phyloP scores from a whole-genome alignment of 495 filamentous ascomycete species.

The Annulohypoxylon nitens region DNA sequence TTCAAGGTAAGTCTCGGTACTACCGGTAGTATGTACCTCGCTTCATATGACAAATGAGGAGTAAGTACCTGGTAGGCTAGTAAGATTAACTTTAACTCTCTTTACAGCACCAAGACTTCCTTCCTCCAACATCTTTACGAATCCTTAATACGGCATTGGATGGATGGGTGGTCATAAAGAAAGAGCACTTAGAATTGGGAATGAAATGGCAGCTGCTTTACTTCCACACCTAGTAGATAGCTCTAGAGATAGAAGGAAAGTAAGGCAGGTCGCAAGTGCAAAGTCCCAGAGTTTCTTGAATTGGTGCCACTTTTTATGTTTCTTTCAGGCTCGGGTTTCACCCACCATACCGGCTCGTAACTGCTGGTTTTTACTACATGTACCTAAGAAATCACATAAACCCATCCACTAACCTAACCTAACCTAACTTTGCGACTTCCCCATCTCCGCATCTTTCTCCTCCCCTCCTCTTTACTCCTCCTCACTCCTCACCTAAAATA shows the following conservation, averaged over 20 bases:
- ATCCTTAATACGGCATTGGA: conserved; percentile 9
- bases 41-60: conserved; percentile 13
- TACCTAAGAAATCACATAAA: conserved; percentile 5
- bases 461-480: conserved; percentile 40
- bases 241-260: conserved; percentile 18
- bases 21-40: conserved; percentile 13
- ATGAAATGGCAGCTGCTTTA: not conserved
- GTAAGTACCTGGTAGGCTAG: conserved; percentile 9
- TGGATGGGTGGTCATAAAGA: not conserved
- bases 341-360: conserved; percentile 27
- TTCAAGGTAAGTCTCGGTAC: conserved; percentile 13
- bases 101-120: conserved; percentile 9
- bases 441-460: conserved; percentile 49
- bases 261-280: conserved; percentile 15
- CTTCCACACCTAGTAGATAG: conserved; percentile 6
- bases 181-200: not conserved
- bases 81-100: conserved; percentile 1
- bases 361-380: conserved; percentile 18
- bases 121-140: conserved; percentile 21
- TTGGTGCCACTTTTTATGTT: conserved; percentile 42
- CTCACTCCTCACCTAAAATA: conserved; percentile 42
- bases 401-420: conserved; percentile 18
- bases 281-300: conserved; percentile 36
- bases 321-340: conserved; percentile 43
- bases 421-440: conserved; percentile 39